Evolutionary conservation across 768 basidiomycete genomes (phyloP).

Genomic region (Cytidiella melzeri): DNA sequence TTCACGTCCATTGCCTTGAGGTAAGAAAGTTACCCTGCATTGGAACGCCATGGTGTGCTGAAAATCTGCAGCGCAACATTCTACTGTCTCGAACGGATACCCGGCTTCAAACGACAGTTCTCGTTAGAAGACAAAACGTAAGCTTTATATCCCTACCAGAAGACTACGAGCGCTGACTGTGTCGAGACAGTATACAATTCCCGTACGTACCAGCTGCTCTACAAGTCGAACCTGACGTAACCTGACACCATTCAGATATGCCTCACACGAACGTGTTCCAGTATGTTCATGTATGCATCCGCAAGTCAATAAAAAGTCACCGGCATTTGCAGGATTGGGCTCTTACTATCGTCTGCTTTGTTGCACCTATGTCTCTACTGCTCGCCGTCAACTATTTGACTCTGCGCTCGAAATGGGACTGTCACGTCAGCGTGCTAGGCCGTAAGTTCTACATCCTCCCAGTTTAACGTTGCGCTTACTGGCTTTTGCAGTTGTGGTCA

Average conservation of each 20-base stretch:
- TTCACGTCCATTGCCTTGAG: slow-evolving; percentile 57
- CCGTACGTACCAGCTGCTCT: neutral
- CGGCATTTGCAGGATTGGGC: slow-evolving; percentile 14
- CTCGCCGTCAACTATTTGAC: slow-evolving; percentile 64
- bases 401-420: slow-evolving; percentile 83
- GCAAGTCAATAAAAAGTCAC: too few relatives aligned
- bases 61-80: too few relatives aligned
- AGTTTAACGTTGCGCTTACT: too few relatives aligned
- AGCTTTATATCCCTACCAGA: too few relatives aligned
- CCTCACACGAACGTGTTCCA: slow-evolving; percentile 73
- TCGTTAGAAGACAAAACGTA: slow-evolving; percentile 74
- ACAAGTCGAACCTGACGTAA: too few relatives aligned
- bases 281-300: slow-evolving; percentile 39
- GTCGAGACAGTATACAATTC: neutral
- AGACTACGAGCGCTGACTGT: too few relatives aligned
- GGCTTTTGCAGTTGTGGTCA: slow-evolving; percentile 58
- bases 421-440: slow-evolving; percentile 61
- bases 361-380: slow-evolving; percentile 67
- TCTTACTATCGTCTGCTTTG: slow-evolving; percentile 36
- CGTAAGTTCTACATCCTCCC: slow-evolving; percentile 24
- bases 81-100: slow-evolving; percentile 51
- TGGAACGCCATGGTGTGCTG: too few relatives aligned
- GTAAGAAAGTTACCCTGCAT: slow-evolving; percentile 37
- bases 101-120: slow-evolving; percentile 74
- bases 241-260: slow-evolving; percentile 48